Percentiles rank a stretch among this genome's conserved stretches.
phyloP scores from a whole-genome alignment of 495 filamentous ascomycete genomes.

The Penicillium pulvis region DNA sequence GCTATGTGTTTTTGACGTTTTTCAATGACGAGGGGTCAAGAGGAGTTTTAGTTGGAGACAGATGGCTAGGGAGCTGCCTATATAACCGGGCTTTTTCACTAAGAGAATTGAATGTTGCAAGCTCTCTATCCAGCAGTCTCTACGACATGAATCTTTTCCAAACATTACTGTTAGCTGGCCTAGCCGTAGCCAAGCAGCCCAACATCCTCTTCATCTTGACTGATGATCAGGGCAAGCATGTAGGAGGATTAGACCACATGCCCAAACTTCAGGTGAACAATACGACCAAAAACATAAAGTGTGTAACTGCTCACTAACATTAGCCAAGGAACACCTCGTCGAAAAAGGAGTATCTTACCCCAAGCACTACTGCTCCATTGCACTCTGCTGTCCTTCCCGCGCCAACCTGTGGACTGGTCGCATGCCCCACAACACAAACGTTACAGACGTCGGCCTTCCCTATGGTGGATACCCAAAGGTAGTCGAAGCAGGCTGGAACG shows the following conservation, averaged over 20 bases:
- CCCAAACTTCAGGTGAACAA: slow-evolving; percentile 51
- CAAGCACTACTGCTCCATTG: slow-evolving; percentile 59
- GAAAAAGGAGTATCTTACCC: slow-evolving; percentile 53
- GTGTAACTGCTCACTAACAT: not conserved
- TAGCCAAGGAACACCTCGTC: slow-evolving; percentile 37
- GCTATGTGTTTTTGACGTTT: not conserved
- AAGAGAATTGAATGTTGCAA: not conserved
- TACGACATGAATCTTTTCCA: slow-evolving; percentile 12
- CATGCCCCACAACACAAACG: slow-evolving; percentile 69
- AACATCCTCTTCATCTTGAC: slow-evolving; percentile 66
- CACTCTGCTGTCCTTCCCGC: slow-evolving; percentile 61
- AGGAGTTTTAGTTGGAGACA: not conserved
- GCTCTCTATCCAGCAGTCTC: not conserved
- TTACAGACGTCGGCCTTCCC: slow-evolving; percentile 62
- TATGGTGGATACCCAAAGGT: slow-evolving; percentile 69
- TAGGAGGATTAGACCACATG: slow-evolving; percentile 59
- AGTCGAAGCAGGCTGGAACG: slow-evolving; percentile 59
- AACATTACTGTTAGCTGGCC: slow-evolving; percentile 8
- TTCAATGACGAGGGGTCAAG: not conserved
- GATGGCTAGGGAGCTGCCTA: not conserved
- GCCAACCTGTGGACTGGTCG: slow-evolving; percentile 64
- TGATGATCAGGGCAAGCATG: slow-evolving; percentile 62
- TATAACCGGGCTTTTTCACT: not conserved
- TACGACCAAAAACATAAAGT: too few species aligned
- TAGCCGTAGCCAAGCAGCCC: slow-evolving; percentile 33